These are phyloP conservation scores for Enterocytospora artemiae DNA, from an alignment of 371 early-diverging fungal species.

Conservation along the genomic window DNA sequence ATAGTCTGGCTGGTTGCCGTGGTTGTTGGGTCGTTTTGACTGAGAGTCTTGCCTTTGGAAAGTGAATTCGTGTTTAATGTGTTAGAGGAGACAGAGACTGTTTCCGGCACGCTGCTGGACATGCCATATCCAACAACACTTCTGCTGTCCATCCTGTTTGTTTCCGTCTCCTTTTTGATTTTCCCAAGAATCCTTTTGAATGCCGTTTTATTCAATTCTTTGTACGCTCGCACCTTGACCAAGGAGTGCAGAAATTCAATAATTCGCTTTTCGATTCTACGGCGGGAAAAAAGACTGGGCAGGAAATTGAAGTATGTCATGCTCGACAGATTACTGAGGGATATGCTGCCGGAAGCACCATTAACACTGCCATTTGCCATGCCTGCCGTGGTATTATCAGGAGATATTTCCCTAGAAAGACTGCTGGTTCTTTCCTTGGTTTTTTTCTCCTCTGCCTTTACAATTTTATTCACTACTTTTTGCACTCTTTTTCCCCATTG, in stretches of 20 bases:
- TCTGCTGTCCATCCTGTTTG: no score
- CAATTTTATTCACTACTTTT: not conserved
- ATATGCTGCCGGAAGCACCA: not conserved
- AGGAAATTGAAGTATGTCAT: conserved; percentile 17
- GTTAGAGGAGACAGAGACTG: no score
- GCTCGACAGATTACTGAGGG: not conserved
- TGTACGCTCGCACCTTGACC: conserved; percentile 48
- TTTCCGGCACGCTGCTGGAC: no score
- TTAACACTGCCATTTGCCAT: not conserved
- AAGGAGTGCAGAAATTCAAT: conserved; percentile 50
- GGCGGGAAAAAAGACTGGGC: conserved; percentile 13
- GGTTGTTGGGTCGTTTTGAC: conserved; percentile 12
- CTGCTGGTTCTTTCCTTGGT: not conserved
- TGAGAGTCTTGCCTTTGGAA: conserved; percentile 15
- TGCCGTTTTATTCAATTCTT: conserved; percentile 51
- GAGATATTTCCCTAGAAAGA: not conserved
- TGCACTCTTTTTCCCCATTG: no score
- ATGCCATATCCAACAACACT: no score
- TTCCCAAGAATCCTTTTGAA: conserved; percentile 50
- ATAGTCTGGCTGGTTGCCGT: no score
- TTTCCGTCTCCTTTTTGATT: conserved; percentile 39
- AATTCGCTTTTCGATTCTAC: conserved; percentile 44
- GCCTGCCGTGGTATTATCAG: not conserved
- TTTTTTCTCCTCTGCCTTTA: not conserved
- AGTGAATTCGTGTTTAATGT: no score